phyloP scores from a whole-genome alignment of 768 basidiomycete species.

The Sistotremastrum niveocremeum region DNA sequence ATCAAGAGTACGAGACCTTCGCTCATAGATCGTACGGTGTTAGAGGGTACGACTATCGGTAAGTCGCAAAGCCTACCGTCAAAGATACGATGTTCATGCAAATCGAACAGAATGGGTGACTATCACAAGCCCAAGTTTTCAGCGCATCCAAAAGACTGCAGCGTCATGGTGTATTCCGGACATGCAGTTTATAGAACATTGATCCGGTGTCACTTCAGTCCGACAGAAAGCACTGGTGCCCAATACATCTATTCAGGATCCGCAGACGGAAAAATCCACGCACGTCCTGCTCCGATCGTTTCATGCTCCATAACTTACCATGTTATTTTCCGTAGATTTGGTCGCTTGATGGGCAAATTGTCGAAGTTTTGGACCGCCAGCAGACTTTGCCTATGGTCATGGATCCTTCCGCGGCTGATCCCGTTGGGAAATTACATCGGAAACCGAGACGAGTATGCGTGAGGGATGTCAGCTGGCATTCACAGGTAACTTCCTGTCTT shows the following conservation, averaged over 20 bases:
- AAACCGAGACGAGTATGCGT: slow-evolving; percentile 41
- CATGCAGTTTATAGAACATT: slow-evolving; percentile 84
- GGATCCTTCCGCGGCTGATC: slow-evolving; percentile 58
- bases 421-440: slow-evolving; percentile 16
- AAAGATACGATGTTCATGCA: not conserved
- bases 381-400: slow-evolving; percentile 54
- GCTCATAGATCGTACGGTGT: slow-evolving; percentile 39
- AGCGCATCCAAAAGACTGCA: slow-evolving; percentile 81
- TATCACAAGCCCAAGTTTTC: slow-evolving; percentile 49
- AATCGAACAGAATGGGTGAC: slow-evolving; percentile 34
- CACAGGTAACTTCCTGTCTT: slow-evolving; percentile 34
- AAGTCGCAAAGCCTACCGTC: slow-evolving; percentile 9
- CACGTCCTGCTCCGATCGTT: slow-evolving; percentile 19
- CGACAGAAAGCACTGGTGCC: slow-evolving; percentile 77
- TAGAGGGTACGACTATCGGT: slow-evolving; percentile 72
- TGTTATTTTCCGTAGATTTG: slow-evolving; percentile 49
- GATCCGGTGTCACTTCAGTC: slow-evolving; percentile 94
- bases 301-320: not conserved
- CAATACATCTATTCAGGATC: slow-evolving; percentile 95
- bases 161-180: slow-evolving; percentile 91
- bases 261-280: slow-evolving; percentile 74
- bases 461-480: slow-evolving; percentile 93
- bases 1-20: slow-evolving; percentile 48
- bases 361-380: slow-evolving; percentile 74
- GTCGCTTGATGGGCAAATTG: slow-evolving; percentile 81